These are phyloP conservation scores for Nannochloropsis gaditana DNA, from an alignment of 108 stramenopile genomes.

Conservation along the genomic window DNA sequence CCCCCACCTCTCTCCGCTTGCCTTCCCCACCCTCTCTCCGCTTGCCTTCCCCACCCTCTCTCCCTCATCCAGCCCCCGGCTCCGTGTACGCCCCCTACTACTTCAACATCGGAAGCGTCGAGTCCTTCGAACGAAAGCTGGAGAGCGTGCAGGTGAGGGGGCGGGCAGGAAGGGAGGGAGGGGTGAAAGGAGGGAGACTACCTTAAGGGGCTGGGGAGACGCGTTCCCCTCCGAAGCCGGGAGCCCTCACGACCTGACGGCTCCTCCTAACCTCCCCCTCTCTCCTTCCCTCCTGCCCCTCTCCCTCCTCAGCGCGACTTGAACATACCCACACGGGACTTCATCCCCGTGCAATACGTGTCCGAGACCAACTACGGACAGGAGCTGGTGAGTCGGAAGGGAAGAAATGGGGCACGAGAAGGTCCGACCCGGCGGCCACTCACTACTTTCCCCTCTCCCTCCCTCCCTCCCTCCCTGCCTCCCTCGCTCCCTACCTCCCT, in stretches of 20 bases:
- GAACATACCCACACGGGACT: constrained; percentile 71
- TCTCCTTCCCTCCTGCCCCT: background rate
- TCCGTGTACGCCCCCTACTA: constrained; percentile 60
- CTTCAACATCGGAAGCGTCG: constrained; percentile 93
- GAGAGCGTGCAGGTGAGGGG: constrained; percentile 66
- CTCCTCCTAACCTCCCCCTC: background rate
- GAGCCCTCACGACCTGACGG: background rate
- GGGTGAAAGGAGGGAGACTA: background rate
- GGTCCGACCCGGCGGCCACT: background rate
- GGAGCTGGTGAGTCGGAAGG: constrained; percentile 64
- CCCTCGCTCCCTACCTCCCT: background rate
- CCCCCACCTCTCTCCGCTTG: background rate
- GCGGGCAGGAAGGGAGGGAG: constrained; percentile 49
- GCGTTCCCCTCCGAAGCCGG: background rate
- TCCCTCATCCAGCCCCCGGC: background rate
- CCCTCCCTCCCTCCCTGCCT: background rate
- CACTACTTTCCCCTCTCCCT: background rate
- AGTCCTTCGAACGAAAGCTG: constrained; percentile 92
- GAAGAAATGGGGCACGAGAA: background rate
- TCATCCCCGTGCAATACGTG: constrained; percentile 89
- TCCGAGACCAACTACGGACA: constrained; percentile 72
- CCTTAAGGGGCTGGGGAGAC: background rate
- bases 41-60: background rate
- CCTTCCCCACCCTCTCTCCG: background rate
- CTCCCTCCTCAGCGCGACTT: constrained; percentile 50